phyloP scores from a whole-genome alignment of 352 stramenopile species.

The Globisporangium radiosum region DNA sequence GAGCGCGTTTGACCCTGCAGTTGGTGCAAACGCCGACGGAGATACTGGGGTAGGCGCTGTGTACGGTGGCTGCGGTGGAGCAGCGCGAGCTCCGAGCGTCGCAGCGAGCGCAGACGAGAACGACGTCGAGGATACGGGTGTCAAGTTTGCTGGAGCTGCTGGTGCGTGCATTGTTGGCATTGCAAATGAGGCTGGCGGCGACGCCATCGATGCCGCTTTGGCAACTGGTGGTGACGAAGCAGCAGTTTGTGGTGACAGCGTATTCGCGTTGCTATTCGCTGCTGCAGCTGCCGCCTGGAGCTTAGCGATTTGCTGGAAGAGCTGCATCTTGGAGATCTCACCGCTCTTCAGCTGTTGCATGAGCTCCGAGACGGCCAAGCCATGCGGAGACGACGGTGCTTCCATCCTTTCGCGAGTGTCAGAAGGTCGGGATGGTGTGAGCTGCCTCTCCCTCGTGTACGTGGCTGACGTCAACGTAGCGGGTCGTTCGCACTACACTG shows the following conservation, averaged over 20 bases:
- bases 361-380: slow-evolving; percentile 47
- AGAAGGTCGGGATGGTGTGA: background rate
- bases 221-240: background rate
- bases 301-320: slow-evolving; percentile 78
- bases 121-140: background rate
- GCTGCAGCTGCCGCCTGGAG: slow-evolving; percentile 30
- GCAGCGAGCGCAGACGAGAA: background rate
- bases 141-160: background rate
- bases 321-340: slow-evolving; percentile 81
- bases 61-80: background rate
- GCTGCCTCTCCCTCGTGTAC: no score
- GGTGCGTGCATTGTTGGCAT: background rate
- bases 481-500: no score
- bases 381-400: slow-evolving; percentile 19
- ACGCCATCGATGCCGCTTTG: background rate
- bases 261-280: background rate
- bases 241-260: slow-evolving; percentile 4
- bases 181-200: background rate
- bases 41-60: background rate
- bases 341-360: slow-evolving; percentile 83
- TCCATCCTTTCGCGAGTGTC: slow-evolving; percentile 24
- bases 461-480: no score
- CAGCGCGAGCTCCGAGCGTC: background rate
- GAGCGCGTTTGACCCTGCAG: background rate
- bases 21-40: background rate